Conservation (phyloP, 371 early-diverging fungal genomes). For the Haplosporangium sp. region DNA sequence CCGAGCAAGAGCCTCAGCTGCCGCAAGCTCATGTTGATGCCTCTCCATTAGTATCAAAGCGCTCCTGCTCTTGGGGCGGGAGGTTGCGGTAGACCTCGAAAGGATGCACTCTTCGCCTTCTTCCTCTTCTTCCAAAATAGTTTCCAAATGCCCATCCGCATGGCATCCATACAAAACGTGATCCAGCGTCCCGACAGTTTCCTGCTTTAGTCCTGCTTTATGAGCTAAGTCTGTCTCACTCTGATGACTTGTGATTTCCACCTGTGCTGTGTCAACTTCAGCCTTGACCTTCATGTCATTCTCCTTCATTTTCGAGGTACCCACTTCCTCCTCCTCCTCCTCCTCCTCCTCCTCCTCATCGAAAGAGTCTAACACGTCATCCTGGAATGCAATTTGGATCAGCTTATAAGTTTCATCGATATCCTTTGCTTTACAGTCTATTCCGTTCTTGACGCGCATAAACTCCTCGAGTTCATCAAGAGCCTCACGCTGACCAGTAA, state of each 20-base stretch:
- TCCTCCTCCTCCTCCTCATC: conserved; percentile 15
- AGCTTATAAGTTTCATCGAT: conserved; percentile 29
- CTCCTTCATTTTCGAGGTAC: conserved; percentile 3
- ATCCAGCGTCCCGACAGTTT: neutral
- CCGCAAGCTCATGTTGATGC: conserved; percentile 5
- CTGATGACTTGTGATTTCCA: neutral
- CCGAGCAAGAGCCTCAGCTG: neutral
- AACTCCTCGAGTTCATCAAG: conserved; percentile 47
- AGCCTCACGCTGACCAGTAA: conserved; percentile 31
- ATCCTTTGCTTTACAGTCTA: conserved; percentile 28
- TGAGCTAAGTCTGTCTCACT: neutral
- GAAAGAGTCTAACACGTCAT: conserved; percentile 12
- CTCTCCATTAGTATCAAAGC: conserved; percentile 22
- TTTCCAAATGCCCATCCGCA: conserved; percentile 19
- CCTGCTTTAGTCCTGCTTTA: neutral
- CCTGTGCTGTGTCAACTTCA: neutral
- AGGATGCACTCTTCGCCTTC: conserved; percentile 9
- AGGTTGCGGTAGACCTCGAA: conserved; percentile 22
- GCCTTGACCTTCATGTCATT: neutral
- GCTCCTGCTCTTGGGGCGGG: conserved; percentile 22
- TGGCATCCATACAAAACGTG: neutral
- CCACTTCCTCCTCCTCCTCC: conserved; percentile 14
- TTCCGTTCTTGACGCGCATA: conserved; percentile 37
- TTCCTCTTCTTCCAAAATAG: conserved; percentile 36
- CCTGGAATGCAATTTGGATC: conserved; percentile 38